Conservation (phyloP, 306 rosid species). For the Canavalia ensiformis region DNA sequence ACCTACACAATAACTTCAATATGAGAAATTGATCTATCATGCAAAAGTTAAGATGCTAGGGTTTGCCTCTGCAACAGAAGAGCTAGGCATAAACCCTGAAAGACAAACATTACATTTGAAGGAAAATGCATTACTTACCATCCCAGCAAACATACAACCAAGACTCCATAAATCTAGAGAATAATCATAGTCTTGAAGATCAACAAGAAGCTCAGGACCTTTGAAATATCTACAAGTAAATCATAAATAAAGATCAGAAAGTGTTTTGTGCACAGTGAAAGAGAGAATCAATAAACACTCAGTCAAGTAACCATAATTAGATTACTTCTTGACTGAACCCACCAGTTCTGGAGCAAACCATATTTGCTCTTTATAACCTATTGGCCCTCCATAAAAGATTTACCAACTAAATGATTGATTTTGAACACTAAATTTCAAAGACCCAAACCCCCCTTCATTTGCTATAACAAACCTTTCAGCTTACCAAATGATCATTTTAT, state of each 20-base stretch:
- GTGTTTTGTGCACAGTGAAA: neutral
- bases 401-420: neutral
- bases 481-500: slow-evolving; percentile 6
- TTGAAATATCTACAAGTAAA: slow-evolving; percentile 80
- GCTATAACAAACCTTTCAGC: slow-evolving; percentile 10
- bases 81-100: slow-evolving; percentile 1
- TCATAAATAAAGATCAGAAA: slow-evolving; percentile 18
- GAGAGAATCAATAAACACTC: neutral
- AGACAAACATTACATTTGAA: neutral
- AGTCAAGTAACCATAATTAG: slow-evolving; percentile 5
- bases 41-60: slow-evolving; percentile 15
- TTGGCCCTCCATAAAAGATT: slow-evolving; percentile 2
- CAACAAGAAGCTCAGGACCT: slow-evolving; percentile 98
- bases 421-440: neutral
- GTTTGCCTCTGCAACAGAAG: slow-evolving; percentile 12
- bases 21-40: slow-evolving; percentile 25
- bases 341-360: neutral
- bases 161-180: slow-evolving; percentile 95
- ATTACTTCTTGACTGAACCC: neutral
- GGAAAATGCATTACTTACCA: slow-evolving; percentile 63
- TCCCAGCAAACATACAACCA: slow-evolving; percentile 97
- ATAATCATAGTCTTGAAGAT: slow-evolving; percentile 96
- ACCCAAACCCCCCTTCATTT: slow-evolving; percentile 8
- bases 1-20: slow-evolving; percentile 33
- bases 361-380: slow-evolving; percentile 8